Percentiles rank a stretch among this genome's conserved stretches.
These are phyloP conservation scores for Arabidopsis lyrata DNA, from an alignment of 441 rosid genomes.

Conservation along the genomic window DNA sequence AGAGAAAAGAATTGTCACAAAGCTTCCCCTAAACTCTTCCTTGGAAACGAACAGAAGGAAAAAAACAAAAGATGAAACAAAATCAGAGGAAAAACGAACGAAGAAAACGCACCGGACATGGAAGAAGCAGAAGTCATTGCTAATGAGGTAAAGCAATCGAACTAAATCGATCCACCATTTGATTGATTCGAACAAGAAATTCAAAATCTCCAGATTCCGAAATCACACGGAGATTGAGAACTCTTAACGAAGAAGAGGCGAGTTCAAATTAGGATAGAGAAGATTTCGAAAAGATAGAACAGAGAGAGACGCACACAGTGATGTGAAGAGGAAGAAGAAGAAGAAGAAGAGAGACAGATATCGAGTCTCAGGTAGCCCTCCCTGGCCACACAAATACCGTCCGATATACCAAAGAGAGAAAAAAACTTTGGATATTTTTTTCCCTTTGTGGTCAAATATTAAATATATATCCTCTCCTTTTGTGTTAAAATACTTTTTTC, in stretches of 20 bases:
- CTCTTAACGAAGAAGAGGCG: slow-evolving; percentile 23
- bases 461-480: neutral
- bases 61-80: neutral
- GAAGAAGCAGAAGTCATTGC: slow-evolving; percentile 85
- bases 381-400: slow-evolving; percentile 50
- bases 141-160: slow-evolving; percentile 54
- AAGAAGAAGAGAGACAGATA: slow-evolving; percentile 36
- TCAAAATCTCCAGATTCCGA: slow-evolving; percentile 24
- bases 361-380: slow-evolving; percentile 51
- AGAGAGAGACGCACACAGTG: slow-evolving; percentile 60
- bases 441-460: slow-evolving; percentile 10
- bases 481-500: neutral
- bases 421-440: slow-evolving; percentile 44
- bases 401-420: slow-evolving; percentile 24
- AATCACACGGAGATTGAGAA: slow-evolving; percentile 21
- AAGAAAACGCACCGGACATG: slow-evolving; percentile 66
- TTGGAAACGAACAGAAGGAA: slow-evolving; percentile 28
- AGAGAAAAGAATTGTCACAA: neutral
- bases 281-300: slow-evolving; percentile 27
- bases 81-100: neutral
- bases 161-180: slow-evolving; percentile 58
- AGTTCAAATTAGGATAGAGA: slow-evolving; percentile 22
- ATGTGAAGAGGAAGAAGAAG: slow-evolving; percentile 45
- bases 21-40: slow-evolving; percentile 22
- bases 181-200: slow-evolving; percentile 22